A percentile compares a stretch with the other conserved stretches of the same genome.
These are phyloP conservation scores for Ceratobasidium papillatum DNA, from an alignment of 1,284 basidiomycete genomes.

Conservation along the genomic window DNA sequence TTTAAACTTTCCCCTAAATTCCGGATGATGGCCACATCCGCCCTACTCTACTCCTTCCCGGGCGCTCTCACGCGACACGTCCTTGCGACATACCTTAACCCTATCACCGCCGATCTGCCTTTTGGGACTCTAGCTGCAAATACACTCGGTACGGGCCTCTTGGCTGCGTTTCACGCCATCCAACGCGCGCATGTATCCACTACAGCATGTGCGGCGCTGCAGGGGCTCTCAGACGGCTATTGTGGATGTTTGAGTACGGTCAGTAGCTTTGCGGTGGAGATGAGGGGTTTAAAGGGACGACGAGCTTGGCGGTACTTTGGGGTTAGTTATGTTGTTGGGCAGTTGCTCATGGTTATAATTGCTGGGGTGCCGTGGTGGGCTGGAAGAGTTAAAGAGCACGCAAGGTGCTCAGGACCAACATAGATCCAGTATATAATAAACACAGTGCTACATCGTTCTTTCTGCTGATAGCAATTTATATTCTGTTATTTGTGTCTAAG, in stretches of 20 bases:
- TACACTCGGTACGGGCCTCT: conserved; percentile 77
- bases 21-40: conserved; percentile 83
- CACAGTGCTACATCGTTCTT: background rate
- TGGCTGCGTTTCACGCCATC: conserved; percentile 75
- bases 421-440: conserved; percentile 6
- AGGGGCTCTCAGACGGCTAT: conserved; percentile 89
- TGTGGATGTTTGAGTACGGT: conserved; percentile 96
- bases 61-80: conserved; percentile 88
- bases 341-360: conserved; percentile 77
- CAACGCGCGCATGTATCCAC: conserved; percentile 62
- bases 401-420: conserved; percentile 55
- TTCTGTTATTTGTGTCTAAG: background rate
- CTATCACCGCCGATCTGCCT: conserved; percentile 70
- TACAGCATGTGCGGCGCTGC: conserved; percentile 72
- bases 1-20: conserved; percentile 73
- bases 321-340: conserved; percentile 74
- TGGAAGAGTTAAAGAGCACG: conserved; percentile 53
- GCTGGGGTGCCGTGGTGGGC: conserved; percentile 76
- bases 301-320: conserved; percentile 74
- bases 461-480: background rate
- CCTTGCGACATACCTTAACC: conserved; percentile 78
- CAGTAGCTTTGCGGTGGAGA: conserved; percentile 91
- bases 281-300: conserved; percentile 65
- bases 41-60: conserved; percentile 90
- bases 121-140: conserved; percentile 91